phyloP scores from a whole-genome alignment of 1,284 basidiomycete genomes.

The Vanrija pseudolonga region DNA sequence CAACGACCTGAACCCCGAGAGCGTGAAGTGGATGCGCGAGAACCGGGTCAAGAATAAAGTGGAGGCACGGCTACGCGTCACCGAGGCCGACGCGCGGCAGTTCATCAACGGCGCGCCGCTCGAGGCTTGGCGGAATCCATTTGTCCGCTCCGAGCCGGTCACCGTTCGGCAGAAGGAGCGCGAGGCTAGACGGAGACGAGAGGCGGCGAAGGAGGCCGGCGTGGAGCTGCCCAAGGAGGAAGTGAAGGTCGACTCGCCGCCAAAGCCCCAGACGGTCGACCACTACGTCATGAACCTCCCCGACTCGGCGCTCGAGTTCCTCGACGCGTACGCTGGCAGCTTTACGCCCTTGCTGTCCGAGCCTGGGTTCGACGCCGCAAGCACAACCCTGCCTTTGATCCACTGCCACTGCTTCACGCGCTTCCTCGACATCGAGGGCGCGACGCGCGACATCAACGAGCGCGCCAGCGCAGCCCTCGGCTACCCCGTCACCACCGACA shows the following conservation, averaged over 20 bases:
- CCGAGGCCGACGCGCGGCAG: constrained; percentile 75
- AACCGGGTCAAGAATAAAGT: constrained; percentile 76
- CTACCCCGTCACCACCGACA: constrained; percentile 56
- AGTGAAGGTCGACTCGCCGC: neutral
- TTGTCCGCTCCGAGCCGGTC: constrained; percentile 50
- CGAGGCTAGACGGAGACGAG: constrained; percentile 22
- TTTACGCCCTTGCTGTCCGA: constrained; percentile 41
- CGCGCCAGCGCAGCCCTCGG: constrained; percentile 69
- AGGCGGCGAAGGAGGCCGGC: neutral
- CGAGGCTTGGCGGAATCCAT: constrained; percentile 61
- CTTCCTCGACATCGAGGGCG: constrained; percentile 66
- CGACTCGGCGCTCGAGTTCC: constrained; percentile 81
- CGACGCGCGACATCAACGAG: constrained; percentile 72
- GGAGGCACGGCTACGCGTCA: constrained; percentile 61
- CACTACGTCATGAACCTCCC: constrained; percentile 99
- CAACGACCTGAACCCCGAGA: constrained; percentile 91
- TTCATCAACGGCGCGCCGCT: constrained; percentile 66
- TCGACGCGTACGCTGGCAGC: constrained; percentile 80
- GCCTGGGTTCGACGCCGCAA: constrained; percentile 20
- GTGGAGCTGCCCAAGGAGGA: neutral
- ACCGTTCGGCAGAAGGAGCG: constrained; percentile 17
- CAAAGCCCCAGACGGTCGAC: constrained; percentile 56
- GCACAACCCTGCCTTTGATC: constrained; percentile 71
- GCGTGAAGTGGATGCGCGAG: constrained; percentile 68
- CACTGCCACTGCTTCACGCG: constrained; percentile 97